A percentile compares a stretch with the other conserved stretches of the same genome.
These are phyloP conservation scores for Podila minutissima DNA, from an alignment of 192 early-diverging fungal species.

Conservation along the genomic window DNA sequence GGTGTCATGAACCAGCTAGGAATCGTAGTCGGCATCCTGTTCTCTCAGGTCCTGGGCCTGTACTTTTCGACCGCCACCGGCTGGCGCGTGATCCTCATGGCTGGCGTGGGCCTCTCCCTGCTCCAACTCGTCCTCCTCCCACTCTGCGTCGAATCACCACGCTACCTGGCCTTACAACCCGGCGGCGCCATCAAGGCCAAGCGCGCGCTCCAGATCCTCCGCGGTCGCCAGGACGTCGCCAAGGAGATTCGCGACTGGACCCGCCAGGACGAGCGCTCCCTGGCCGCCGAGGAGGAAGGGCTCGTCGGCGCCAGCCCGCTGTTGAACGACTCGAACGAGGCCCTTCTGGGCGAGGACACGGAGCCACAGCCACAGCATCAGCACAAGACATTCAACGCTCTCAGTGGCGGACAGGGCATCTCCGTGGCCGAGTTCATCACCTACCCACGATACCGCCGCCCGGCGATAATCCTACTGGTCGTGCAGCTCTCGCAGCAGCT, in stretches of 20 bases:
- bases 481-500: slow-evolving; percentile 88
- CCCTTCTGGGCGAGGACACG: slow-evolving; percentile 5
- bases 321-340: slow-evolving; percentile 27
- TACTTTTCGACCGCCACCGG: slow-evolving; percentile 64
- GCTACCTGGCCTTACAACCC: slow-evolving; percentile 65
- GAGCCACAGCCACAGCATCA: slow-evolving; percentile 11
- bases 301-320: slow-evolving; percentile 16
- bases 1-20: slow-evolving; percentile 87
- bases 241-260: slow-evolving; percentile 65
- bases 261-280: slow-evolving; percentile 41
- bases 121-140: slow-evolving; percentile 73
- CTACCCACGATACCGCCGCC: slow-evolving; percentile 64
- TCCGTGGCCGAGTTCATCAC: slow-evolving; percentile 55
- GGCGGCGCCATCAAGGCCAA: slow-evolving; percentile 62
- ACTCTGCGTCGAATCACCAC: slow-evolving; percentile 85
- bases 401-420: slow-evolving; percentile 23
- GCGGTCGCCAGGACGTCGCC: slow-evolving; percentile 61
- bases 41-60: slow-evolving; percentile 75
- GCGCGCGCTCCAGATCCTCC: slow-evolving; percentile 61
- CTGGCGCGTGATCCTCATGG: slow-evolving; percentile 81
- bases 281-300: slow-evolving; percentile 32
- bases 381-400: slow-evolving; percentile 9
- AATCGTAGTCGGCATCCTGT: slow-evolving; percentile 83
- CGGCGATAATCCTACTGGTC: slow-evolving; percentile 70
- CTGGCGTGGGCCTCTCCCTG: slow-evolving; percentile 66